A percentile compares a stretch with the other conserved stretches of the same genome.
phyloP scores from a whole-genome alignment of 768 basidiomycete genomes.

The Mycena belliarum region DNA sequence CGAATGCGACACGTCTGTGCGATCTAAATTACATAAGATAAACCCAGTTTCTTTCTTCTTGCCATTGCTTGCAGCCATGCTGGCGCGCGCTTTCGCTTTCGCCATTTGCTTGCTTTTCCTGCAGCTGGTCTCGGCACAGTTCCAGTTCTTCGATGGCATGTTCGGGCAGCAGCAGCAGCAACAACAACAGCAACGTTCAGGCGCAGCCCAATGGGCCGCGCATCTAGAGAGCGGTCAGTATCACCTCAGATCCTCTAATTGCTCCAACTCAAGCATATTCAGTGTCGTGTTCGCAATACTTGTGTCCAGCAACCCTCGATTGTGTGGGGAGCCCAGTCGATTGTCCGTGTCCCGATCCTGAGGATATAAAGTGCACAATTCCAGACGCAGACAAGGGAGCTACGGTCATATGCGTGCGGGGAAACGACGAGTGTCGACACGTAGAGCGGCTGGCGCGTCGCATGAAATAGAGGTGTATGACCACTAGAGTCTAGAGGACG shows the following conservation, averaged over 20 bases:
- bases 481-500: background rate
- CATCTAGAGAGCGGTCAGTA: constrained; percentile 65
- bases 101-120: constrained; percentile 38
- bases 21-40: no score
- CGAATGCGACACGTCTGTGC: no score
- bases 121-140: constrained; percentile 58
- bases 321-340: constrained; percentile 65
- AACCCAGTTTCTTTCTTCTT: no score
- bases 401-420: constrained; percentile 74
- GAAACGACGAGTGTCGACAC: constrained; percentile 58
- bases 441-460: constrained; percentile 55
- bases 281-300: constrained; percentile 75
- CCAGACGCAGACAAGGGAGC: constrained; percentile 62
- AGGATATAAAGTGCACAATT: constrained; percentile 77
- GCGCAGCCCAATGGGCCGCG: constrained; percentile 62
- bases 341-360: constrained; percentile 76
- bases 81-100: constrained; percentile 14
- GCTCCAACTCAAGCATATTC: background rate
- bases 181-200: constrained; percentile 51
- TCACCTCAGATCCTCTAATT: background rate
- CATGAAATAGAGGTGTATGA: constrained; percentile 27
- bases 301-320: constrained; percentile 74
- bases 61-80: background rate
- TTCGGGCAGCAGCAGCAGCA: constrained; percentile 71
- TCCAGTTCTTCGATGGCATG: constrained; percentile 79